Evolutionary conservation across 768 basidiomycete genomes (phyloP), one percentile per base, ranked within the genome.

Genomic region (Ramaria sp.): DNA sequence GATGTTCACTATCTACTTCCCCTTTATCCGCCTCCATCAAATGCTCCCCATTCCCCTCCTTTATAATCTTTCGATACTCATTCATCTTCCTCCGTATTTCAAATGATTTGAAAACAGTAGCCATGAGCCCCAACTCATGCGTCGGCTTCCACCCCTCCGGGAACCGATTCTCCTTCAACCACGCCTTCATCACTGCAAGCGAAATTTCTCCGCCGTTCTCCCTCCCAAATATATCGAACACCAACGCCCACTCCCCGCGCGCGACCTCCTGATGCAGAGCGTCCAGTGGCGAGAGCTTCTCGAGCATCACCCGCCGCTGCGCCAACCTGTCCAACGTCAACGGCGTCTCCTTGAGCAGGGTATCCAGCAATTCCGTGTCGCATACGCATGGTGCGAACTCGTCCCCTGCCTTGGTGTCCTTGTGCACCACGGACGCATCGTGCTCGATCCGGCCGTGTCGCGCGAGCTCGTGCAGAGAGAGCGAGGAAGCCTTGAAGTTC

Each of bases 91-190:
- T 6, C 25, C 28, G 52, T 22, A 54, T 54, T 4, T 32, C n/a
- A 15, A 13, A 13, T 18, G 52, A 25, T 16, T 16, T 54, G 5
- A 16, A 7, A 12, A 54, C 42, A 10, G 52, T 54, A 12, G 27
- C 42, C 15, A 54, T 2, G 16, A 54, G 28, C 13, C 16, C 41
- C 34, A 45, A 42, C 18, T 45, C 22, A 32, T 54, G 52, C 20
- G 20, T 18, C 68, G 70, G 18, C 66, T 61, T 59, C 82, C 83
- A 84, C 9, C 73, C 75, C 16, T 74, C 73, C 0, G 83, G 82
- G n/a, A 85, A 61, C 8, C 75, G 68, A 57, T 83, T 78, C 55
- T 79, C 72, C 3, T 77, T 79, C 45, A 79, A 76, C 79, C 80
- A 84, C 48, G 74, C 70, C 39, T 66, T 13, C 43, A 54, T 22